phyloP scores from a whole-genome alignment of 331 rosid species.

The Arachis monticola region DNA sequence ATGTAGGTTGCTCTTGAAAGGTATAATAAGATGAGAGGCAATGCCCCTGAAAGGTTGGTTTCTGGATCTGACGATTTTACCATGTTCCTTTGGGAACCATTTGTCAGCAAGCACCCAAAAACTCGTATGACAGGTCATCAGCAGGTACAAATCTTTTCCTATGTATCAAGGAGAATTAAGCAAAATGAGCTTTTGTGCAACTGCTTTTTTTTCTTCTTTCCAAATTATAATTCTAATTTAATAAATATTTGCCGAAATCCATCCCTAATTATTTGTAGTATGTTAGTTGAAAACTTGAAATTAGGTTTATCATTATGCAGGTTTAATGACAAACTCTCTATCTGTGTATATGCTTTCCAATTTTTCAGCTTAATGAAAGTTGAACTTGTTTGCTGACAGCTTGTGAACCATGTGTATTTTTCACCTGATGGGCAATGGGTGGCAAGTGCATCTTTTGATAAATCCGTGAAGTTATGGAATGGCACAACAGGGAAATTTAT shows the following conservation, averaged over 20 bases:
- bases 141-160: conserved; percentile 56
- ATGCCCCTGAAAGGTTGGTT: conserved; percentile 90
- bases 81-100: conserved; percentile 98
- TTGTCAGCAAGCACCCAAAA: conserved; percentile 82
- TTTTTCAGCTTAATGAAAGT: conserved; percentile 21
- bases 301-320: conserved; percentile 12
- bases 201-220: neutral
- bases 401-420: conserved; percentile 88
- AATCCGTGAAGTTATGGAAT: conserved; percentile 93
- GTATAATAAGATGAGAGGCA: conserved; percentile 80
- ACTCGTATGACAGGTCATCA: conserved; percentile 96
- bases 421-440: conserved; percentile 99
- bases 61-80: conserved; percentile 98
- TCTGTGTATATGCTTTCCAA: neutral
- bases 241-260: conserved; percentile 7
- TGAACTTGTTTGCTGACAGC: conserved; percentile 53
- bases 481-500: conserved; percentile 84
- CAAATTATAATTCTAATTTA: neutral
- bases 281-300: conserved; percentile 17
- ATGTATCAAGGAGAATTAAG: conserved; percentile 11
- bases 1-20: conserved; percentile 92
- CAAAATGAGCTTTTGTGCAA: neutral
- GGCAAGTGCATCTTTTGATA: conserved; percentile 95
- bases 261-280: neutral
- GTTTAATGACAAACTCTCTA: conserved; percentile 2